Conservation (phyloP, 176 grass and related monocot genomes). For the Triticum timopheevii region DNA sequence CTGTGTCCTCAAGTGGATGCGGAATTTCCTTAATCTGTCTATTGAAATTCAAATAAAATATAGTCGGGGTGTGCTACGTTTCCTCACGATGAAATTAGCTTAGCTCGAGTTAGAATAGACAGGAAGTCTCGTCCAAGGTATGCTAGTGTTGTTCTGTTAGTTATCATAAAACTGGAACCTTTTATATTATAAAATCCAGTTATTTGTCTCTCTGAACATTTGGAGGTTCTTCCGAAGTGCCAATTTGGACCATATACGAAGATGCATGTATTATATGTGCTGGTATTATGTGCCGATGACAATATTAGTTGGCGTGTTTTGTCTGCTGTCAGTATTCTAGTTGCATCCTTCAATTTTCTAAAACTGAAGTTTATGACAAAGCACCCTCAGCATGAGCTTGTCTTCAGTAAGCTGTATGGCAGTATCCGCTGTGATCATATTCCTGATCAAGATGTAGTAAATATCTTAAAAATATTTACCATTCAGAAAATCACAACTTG, state of each 20-base stretch:
- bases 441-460: slow-evolving; percentile 5
- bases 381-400: too few species aligned
- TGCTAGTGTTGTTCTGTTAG: neutral
- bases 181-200: neutral
- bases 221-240: neutral
- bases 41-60: neutral
- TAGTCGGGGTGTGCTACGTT: neutral
- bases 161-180: neutral
- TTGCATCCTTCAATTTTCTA: neutral
- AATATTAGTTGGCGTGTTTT: neutral
- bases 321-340: neutral
- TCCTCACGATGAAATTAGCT: neutral
- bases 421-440: neutral
- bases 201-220: neutral
- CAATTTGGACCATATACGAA: neutral
- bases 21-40: too few species aligned
- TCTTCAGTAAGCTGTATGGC: too few species aligned
- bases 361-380: neutral
- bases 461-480: neutral
- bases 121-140: neutral
- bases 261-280: neutral
- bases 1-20: too few species aligned
- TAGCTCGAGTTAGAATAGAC: neutral
- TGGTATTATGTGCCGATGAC: neutral
- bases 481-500: neutral